Evolutionary conservation across 805 yeast species (phyloP).

Genomic region (Ogataea populi-albae): DNA sequence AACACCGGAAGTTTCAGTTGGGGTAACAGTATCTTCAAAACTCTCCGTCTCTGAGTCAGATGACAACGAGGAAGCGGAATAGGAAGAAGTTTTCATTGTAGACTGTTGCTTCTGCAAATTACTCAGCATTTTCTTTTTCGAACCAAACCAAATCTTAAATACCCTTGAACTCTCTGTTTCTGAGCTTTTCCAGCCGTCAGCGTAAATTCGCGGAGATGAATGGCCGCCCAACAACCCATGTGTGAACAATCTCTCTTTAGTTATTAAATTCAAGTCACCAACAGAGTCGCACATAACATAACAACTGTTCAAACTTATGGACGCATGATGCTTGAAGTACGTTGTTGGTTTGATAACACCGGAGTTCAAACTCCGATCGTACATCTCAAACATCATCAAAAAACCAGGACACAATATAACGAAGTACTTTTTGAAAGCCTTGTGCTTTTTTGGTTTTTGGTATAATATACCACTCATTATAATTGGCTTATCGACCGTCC

Average conservation of each 20-base stretch:
- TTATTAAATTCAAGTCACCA: constrained; percentile 55
- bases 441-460: constrained; percentile 66
- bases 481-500: constrained; percentile 58
- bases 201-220: constrained; percentile 66
- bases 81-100: constrained; percentile 1
- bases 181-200: constrained; percentile 80
- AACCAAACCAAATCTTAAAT: constrained; percentile 83
- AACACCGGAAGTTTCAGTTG: not conserved
- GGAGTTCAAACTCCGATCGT: constrained; percentile 39
- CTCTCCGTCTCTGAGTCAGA: constrained; percentile 6
- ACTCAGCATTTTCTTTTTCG: constrained; percentile 45
- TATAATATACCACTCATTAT: constrained; percentile 65
- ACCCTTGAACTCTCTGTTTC: constrained; percentile 76
- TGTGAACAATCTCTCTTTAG: constrained; percentile 38
- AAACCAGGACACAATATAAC: constrained; percentile 71
- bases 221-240: constrained; percentile 51
- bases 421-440: constrained; percentile 58
- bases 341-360: constrained; percentile 46
- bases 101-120: constrained; percentile 16
- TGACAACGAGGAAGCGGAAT: not conserved
- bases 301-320: constrained; percentile 63
- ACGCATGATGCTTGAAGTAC: constrained; percentile 50
- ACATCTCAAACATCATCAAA: constrained; percentile 54
- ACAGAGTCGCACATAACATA: constrained; percentile 73
- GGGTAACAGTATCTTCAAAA: constrained; percentile 5